Conservation (phyloP, 441 rosid genomes). For the Erodium texanum region DNA sequence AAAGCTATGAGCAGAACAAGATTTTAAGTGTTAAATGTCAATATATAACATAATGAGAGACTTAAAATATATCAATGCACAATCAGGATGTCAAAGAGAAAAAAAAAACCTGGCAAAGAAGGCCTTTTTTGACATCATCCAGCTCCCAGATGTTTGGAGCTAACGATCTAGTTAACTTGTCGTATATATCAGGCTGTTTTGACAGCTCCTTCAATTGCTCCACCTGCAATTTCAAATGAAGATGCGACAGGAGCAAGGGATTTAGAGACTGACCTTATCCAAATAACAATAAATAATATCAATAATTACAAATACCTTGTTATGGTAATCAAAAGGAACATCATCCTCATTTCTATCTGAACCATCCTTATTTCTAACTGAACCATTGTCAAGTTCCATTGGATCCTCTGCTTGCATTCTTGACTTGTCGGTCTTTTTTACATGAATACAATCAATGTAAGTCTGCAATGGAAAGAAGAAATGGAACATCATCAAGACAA, state of each 20-base stretch:
- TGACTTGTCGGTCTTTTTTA: constrained; percentile 71
- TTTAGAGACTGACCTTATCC: constrained; percentile 6
- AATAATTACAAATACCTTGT: constrained; percentile 36
- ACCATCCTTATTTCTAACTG: constrained; percentile 52
- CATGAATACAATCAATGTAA: constrained; percentile 87
- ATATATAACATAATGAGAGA: background rate
- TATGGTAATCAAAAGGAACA: constrained; percentile 48
- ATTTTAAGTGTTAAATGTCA: constrained; percentile 15
- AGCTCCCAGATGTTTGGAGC: constrained; percentile 97
- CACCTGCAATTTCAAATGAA: constrained; percentile 40
- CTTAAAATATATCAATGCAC: constrained; percentile 4
- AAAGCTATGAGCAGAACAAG: constrained; percentile 47
- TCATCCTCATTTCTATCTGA: constrained; percentile 50
- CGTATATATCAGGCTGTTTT: constrained; percentile 73
- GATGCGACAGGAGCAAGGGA: background rate
- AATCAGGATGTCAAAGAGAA: background rate
- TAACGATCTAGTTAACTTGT: constrained; percentile 70
- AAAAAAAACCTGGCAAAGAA: constrained; percentile 72
- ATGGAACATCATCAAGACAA: constrained; percentile 11
- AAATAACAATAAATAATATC: background rate
- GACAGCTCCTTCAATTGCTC: constrained; percentile 57
- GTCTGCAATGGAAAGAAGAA: constrained; percentile 42
- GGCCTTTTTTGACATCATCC: constrained; percentile 93
- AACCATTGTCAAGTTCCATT: constrained; percentile 59
- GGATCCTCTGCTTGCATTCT: constrained; percentile 69